Conservation (phyloP, 768 basidiomycete species). For the Amanita inopinata region DNA sequence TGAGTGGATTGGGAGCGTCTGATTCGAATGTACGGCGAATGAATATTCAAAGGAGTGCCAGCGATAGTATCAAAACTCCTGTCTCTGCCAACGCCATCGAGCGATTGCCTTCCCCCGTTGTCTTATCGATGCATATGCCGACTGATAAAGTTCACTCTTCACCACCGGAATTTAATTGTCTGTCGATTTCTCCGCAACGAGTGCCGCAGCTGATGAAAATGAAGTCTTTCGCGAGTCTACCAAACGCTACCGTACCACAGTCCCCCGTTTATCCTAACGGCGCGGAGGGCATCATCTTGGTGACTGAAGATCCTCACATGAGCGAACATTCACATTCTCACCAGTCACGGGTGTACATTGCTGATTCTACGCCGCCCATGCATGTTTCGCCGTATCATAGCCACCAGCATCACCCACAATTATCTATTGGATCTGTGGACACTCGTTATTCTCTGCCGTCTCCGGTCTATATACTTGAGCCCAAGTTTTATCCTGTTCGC, state of each 20-base stretch:
- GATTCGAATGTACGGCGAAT: neutral
- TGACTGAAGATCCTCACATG: conserved; percentile 19
- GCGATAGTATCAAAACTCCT: neutral
- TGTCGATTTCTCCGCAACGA: neutral
- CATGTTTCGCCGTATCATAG: conserved; percentile 17
- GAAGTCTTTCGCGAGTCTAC: neutral
- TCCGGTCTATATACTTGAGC: conserved; percentile 8
- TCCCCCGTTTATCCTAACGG: neutral
- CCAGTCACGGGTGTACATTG: conserved; percentile 17
- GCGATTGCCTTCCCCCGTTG: neutral
- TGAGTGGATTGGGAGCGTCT: neutral
- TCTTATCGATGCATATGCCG: neutral
- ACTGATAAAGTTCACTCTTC: neutral
- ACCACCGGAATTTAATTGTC: neutral
- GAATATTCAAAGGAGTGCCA: neutral
- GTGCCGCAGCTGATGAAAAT: neutral
- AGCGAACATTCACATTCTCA: conserved; percentile 19
- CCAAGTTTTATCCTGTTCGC: neutral
- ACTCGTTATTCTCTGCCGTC: conserved; percentile 10
- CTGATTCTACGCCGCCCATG: conserved; percentile 14
- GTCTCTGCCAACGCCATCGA: neutral
- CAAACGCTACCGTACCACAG: neutral
- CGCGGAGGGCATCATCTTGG: conserved; percentile 13
- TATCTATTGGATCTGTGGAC: conserved; percentile 12
- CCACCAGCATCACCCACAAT: conserved; percentile 1